Conservation (phyloP, 2,329 filamentous ascomycete genomes). For the Sphaerulina vaccinii region DNA sequence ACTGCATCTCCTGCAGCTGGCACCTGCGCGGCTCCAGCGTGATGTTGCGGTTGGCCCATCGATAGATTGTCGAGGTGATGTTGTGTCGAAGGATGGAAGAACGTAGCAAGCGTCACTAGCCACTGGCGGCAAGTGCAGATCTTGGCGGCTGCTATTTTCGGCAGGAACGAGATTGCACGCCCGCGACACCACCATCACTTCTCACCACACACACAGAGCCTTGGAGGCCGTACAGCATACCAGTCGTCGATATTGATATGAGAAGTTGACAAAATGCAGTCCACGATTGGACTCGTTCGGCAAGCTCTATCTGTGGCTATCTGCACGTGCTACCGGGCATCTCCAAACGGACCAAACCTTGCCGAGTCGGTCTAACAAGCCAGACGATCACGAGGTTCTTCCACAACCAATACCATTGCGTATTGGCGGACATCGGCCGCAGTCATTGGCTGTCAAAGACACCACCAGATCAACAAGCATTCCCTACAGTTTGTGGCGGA, state of each 20-base stretch:
- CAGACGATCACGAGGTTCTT: slow-evolving; percentile 2
- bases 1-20: slow-evolving; percentile 20
- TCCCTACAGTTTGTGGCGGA: slow-evolving; percentile 6
- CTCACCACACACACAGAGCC: too few relatives aligned
- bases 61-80: background rate
- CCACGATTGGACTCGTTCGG: too few relatives aligned
- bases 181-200: background rate
- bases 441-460: background rate
- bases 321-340: too few relatives aligned
- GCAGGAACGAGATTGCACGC: too few relatives aligned
- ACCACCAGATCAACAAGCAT: background rate
- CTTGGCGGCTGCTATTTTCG: too few relatives aligned
- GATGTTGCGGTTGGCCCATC: background rate
- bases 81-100: background rate
- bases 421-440: background rate
- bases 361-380: slow-evolving; percentile 3
- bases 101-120: background rate
- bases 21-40: too few relatives aligned
- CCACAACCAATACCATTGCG: background rate
- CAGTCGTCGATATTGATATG: too few relatives aligned
- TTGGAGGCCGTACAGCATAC: too few relatives aligned
- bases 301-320: too few relatives aligned
- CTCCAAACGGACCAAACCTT: background rate
- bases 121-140: too few relatives aligned
- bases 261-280: background rate